Base-by-base conservation (phyloP, 306 rosid species). In the Canavalia gladiata region DNA sequence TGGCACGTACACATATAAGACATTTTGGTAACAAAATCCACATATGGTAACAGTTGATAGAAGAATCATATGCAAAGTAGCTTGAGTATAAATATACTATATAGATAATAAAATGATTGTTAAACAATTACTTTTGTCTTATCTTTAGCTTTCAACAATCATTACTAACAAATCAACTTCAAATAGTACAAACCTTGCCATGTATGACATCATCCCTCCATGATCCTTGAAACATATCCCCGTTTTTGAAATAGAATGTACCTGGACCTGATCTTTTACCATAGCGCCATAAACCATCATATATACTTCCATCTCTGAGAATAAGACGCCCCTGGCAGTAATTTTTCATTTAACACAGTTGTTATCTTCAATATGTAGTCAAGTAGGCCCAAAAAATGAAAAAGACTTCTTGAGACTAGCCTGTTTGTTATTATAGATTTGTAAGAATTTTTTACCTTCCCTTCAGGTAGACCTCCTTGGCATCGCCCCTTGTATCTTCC, bases 121-220 rank as follows among this genome's bases (percentile, higher is more conserved):
- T 31, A 68, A 60, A 45, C 43, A 68, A 51, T 25, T 45, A 75
- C 69, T 59, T 39, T 39, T 47, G 30, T 2, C 49, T 68, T 55
- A 52, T 63, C 25, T 52, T 42, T 42, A 70, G 76, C 25, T 80
- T 18, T 12, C 29, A 18, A 43, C 58, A 28, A 49, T 34, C 57
- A 75, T 75, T 67, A 72, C 49, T 28, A 1, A 60, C 69, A 52
- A 52, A 64, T 60, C 37, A 59, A 81, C 54, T 77, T 67, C 35
- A 50, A 68, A 81, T 60, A 13, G 69, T 54, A 85, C 90, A 68
- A 84, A 94, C 98, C 98, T 93, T 95, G 78, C 99, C 99, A 28
- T 95, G 97, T 91, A 95, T 93, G 60, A 86, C 90, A 86, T 95
- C 99, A 85, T 95, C 99, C 85, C 98, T 90, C 99, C 99, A 95